Conservation (phyloP, 805 yeast genomes). For the Barnettozyma botsteinii region DNA sequence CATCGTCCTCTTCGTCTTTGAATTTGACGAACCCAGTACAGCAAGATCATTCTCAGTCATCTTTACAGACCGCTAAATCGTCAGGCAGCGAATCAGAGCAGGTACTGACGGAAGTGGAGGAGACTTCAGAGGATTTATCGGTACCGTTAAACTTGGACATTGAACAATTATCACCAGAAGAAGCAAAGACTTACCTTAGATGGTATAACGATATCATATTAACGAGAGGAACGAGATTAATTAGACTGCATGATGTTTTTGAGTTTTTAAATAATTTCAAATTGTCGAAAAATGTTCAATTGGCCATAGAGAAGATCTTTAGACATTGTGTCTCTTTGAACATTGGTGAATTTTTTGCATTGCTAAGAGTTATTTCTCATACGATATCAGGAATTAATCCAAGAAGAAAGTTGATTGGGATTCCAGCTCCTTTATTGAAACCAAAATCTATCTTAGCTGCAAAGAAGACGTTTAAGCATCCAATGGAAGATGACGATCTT, state of each 20-base stretch:
- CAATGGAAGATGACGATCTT: conserved; percentile 33
- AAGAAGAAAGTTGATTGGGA: conserved; percentile 43
- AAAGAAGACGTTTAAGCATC: conserved; percentile 45
- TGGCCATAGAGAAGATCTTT: conserved; percentile 46
- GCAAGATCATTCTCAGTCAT: neutral
- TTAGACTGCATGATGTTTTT: conserved; percentile 73
- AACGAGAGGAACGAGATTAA: conserved; percentile 59
- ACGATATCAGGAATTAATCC: conserved; percentile 47
- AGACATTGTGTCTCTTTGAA: conserved; percentile 55
- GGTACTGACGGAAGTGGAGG: neutral
- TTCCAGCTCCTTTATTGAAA: conserved; percentile 61
- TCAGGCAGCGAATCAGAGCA: neutral
- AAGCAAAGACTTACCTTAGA: conserved; percentile 77
- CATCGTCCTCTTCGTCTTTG: conserved; percentile 18
- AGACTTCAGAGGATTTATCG: conserved; percentile 30
- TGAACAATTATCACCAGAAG: conserved; percentile 68
- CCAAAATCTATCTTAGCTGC: conserved; percentile 76
- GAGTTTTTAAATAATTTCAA: conserved; percentile 73
- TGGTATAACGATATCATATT: conserved; percentile 88
- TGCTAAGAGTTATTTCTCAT: conserved; percentile 75
- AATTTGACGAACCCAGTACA: conserved; percentile 9
- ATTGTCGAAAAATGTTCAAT: conserved; percentile 45
- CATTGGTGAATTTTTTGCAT: conserved; percentile 87
- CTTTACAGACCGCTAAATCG: no score
- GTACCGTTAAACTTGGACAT: conserved; percentile 62